Evolutionary conservation across 805 yeast genomes (phyloP).

Genomic region (Metschnikowia arizonensis): DNA sequence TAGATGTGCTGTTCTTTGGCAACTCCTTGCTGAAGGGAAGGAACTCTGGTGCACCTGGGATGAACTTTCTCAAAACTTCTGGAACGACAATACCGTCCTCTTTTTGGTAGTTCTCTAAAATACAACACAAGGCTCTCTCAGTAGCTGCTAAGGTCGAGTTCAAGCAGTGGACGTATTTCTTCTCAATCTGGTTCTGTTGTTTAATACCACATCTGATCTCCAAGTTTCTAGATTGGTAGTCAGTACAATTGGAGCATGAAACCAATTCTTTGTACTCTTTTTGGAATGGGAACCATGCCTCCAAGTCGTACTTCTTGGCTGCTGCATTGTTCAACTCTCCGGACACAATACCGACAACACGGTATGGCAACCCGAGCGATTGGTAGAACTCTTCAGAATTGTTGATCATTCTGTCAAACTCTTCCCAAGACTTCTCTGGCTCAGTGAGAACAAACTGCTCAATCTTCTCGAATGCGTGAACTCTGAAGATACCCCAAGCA

Average conservation of each 20-base stretch:
- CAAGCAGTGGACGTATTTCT: constrained; percentile 97
- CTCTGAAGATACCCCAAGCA: constrained; percentile 99
- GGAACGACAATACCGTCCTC: constrained; percentile 93
- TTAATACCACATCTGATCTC: constrained; percentile 99
- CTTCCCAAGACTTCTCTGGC: constrained; percentile 97
- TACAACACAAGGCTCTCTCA: constrained; percentile 96
- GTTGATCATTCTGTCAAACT: constrained; percentile 93
- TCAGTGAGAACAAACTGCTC: constrained; percentile 95
- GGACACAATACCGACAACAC: constrained; percentile 96
- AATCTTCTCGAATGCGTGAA: constrained; percentile 96
- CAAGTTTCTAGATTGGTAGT: constrained; percentile 96
- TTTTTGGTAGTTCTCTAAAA: constrained; percentile 95
- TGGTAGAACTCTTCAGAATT: constrained; percentile 90
- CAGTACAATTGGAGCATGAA: constrained; percentile 98
- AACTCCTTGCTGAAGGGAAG: constrained; percentile 85
- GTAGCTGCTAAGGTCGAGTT: constrained; percentile 97
- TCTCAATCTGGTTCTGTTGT: constrained; percentile 89
- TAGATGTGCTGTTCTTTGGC: constrained; percentile 90
- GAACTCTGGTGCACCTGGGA: constrained; percentile 98
- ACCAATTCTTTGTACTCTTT: constrained; percentile 97
- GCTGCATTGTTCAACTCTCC: constrained; percentile 99
- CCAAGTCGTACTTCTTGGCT: constrained; percentile 96
- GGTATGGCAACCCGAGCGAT: constrained; percentile 87
- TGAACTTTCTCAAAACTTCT: constrained; percentile 90
- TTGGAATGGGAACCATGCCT: constrained; percentile 99